Evolutionary conservation across 1,139 yeast genomes (phyloP), one percentile per base, ranked within the genome.

Genomic region (Yamadazyma atlantica): DNA sequence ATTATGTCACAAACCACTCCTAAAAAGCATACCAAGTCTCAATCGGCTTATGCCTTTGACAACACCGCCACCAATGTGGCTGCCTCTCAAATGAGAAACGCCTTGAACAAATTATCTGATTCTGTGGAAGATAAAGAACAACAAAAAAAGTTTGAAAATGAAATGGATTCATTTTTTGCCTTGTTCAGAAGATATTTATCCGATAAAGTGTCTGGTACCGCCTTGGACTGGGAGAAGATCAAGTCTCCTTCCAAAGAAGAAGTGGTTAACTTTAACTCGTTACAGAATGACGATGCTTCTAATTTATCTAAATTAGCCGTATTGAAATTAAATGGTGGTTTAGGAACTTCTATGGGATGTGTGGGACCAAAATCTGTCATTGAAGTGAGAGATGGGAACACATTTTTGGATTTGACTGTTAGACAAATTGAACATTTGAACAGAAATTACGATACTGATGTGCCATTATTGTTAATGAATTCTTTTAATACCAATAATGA

Each of bases 301-400:
- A 82, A 82, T 63, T 76, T 94, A 58, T 67, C 81, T 52, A 90
- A 90, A 65, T 77, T 92, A 60, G 97, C 97, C 3, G 98, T 92
- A 33, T 76, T 92, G 64, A 92, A 92, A 70, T 79, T 92, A 61
- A 92, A 92, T 62, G 98, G 98, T 73, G 98, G 98, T 36, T 76
- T 92, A 53, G 98, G 98, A 60, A 92, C 98, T 27, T 90, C 98
- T 12, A 92, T 92, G 98, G 98, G 98, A 41, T 94, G 98, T 71
- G 97, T 92, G 47, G 98, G 98, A 42, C 98, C 98, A 46, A 92
- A 92, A 66, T 86, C 96, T 16, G 95, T 92, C 49, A 94, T 92
- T 62, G 98, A 92, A 69, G 98, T 92, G 37, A 84, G 98, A 64
- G 98, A 92, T 53, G 98, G 98, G 46, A 94, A 92, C 76, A 85